Evolutionary conservation across 371 early-diverging fungal species (phyloP).

Genomic region (Syncephalastrum contaminatum): DNA sequence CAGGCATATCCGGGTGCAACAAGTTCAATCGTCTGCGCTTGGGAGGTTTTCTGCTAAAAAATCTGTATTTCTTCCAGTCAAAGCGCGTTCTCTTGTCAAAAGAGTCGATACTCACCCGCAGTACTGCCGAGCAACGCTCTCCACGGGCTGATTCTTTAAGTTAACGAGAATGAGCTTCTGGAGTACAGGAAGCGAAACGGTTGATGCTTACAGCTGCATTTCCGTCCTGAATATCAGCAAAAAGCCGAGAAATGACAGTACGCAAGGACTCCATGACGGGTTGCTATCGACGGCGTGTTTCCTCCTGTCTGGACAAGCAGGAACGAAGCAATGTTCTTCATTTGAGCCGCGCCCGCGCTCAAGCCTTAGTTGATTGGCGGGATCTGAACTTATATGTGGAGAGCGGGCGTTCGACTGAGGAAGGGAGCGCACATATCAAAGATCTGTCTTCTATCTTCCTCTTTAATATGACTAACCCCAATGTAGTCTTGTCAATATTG

Average conservation of each 20-base stretch:
- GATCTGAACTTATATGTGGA: too few relatives aligned
- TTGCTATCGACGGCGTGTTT: too few relatives aligned
- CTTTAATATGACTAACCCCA: too few relatives aligned
- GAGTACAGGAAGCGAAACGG: not conserved
- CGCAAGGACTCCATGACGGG: constrained; percentile 40
- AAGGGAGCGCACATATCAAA: too few relatives aligned
- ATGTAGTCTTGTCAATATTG: too few relatives aligned
- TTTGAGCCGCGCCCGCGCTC: too few relatives aligned
- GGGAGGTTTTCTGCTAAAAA: constrained; percentile 35
- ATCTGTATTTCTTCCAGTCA: constrained; percentile 5
- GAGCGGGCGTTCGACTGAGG: too few relatives aligned
- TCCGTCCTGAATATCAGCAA: constrained; percentile 38
- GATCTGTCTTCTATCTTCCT: too few relatives aligned
- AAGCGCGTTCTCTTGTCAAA: not conserved
- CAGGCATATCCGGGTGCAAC: constrained; percentile 32
- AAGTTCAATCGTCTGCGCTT: constrained; percentile 39
- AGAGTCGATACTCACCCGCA: constrained; percentile 5
- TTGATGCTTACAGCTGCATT: constrained; percentile 24
- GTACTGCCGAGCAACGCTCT: constrained; percentile 9
- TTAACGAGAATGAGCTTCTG: not conserved
- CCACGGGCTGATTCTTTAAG: constrained; percentile 3
- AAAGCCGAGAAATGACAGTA: constrained; percentile 41
- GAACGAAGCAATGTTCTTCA: too few relatives aligned
- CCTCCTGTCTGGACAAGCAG: too few relatives aligned
- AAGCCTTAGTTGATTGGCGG: too few relatives aligned